phyloP scores from a whole-genome alignment of 345 rosid species.

The Isatis tinctoria region DNA sequence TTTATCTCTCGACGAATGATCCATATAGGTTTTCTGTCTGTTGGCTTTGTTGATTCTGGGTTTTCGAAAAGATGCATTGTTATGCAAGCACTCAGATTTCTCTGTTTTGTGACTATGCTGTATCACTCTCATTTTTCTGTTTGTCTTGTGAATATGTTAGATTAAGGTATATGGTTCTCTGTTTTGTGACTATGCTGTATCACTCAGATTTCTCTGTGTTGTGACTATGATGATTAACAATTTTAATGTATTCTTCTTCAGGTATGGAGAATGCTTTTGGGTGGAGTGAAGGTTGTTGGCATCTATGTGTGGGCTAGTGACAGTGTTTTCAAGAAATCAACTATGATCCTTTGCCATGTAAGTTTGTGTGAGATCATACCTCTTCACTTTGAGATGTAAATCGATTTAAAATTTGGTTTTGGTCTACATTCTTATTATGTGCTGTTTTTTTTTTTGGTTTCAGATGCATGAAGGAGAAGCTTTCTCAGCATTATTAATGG shows the following conservation, averaged over 20 bases:
- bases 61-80: too few species aligned
- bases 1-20: neutral
- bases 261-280: constrained; percentile 88
- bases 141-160: neutral
- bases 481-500: too few species aligned
- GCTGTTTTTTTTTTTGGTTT: too few species aligned
- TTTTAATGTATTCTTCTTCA: constrained; percentile 24
- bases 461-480: too few species aligned
- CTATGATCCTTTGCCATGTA: constrained; percentile 69
- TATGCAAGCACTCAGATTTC: neutral
- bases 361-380: neutral
- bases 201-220: too few species aligned
- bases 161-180: neutral
- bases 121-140: neutral
- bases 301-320: constrained; percentile 91
- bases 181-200: too few species aligned
- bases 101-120: neutral
- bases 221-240: neutral
- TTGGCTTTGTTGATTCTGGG: neutral
- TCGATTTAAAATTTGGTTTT: too few species aligned
- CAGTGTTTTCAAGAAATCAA: constrained; percentile 70
- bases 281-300: constrained; percentile 85
- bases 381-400: too few species aligned
- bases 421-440: too few species aligned
- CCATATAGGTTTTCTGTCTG: neutral